Evolutionary conservation across 768 basidiomycete species (phyloP), one percentile per base, ranked within the genome.

Genomic region (Suillus subalutaceus): DNA sequence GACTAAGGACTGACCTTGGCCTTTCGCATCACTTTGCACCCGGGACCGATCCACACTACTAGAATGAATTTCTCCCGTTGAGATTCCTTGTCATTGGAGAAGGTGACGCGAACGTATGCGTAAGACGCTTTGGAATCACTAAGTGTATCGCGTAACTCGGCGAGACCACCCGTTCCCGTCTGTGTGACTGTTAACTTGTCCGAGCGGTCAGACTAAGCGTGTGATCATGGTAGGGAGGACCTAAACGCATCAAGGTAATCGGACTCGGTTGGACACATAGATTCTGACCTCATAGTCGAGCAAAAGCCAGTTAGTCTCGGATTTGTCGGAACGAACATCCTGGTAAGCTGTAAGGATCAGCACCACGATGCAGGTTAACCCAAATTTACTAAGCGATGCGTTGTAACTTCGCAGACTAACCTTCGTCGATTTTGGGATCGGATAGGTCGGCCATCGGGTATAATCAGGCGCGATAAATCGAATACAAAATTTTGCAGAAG

Each of bases 1-100:
- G 66, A 50, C 37, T 41, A 2, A 26, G 63, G 46, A 78, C 85
- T 69, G 65, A 93, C 92, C 88, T 94, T 96, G 52, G 90, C 96
- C 80, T 90, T 91, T 67, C 96, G 85, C 95, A 97, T 94, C 68
- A 96, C 85, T 80, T 94, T 95, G 79, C 93, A 92, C 50, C 80
- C 78, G 23, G 86, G 80, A 53, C 93, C 93, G 79, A 94, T 94
- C 92, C 92, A 94, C 55, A 87, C 84, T 75, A 94, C 83, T 72
- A 94, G 85, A 70, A 92, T 86, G 80, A 94, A 93, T 84, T 97
- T 97, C 83, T 96, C 92, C 66, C 96, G 87, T 75, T 81, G 85
- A 52, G 89, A 90, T 79, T 95, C 91, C 77, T 90, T 91, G 82
- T 95, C 93, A 75, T 92, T 95, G 63, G 91, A 83, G 78, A 92